These are phyloP conservation scores for Hypericum androsaemum DNA, from an alignment of 345 rosid species.

Conservation along the genomic window DNA sequence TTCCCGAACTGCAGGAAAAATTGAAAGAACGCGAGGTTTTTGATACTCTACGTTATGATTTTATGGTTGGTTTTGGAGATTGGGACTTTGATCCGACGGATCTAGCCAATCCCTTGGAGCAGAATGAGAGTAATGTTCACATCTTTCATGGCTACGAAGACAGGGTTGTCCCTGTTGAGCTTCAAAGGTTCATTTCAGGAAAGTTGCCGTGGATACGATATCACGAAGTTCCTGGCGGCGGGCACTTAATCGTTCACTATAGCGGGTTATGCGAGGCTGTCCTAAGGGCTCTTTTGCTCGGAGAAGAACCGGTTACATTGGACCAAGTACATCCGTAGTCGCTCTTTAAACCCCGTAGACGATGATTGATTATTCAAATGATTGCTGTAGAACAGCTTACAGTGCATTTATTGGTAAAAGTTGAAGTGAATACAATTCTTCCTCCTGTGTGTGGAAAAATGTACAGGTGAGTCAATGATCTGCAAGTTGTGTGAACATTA, in stretches of 20 bases:
- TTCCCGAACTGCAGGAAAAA: slow-evolving; percentile 35
- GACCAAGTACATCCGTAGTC: slow-evolving; percentile 22
- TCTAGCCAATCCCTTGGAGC: slow-evolving; percentile 38
- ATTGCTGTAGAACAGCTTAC: neutral
- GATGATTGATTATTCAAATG: slow-evolving; percentile 17
- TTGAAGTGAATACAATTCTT: slow-evolving; percentile 14
- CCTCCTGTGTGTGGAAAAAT: neutral
- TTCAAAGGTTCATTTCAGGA: slow-evolving; percentile 48
- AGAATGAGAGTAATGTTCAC: slow-evolving; percentile 39
- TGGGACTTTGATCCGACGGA: slow-evolving; percentile 85
- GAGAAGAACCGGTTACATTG: slow-evolving; percentile 46
- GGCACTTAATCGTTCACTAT: slow-evolving; percentile 77
- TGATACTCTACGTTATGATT: slow-evolving; percentile 51
- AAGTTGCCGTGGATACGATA: slow-evolving; percentile 73
- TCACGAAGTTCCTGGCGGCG: slow-evolving; percentile 81
- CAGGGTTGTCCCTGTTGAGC: slow-evolving; percentile 70
- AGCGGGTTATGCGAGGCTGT: slow-evolving; percentile 59
- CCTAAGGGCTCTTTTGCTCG: slow-evolving; percentile 50
- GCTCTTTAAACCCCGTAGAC: slow-evolving; percentile 16
- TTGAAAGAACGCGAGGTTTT: slow-evolving; percentile 42
- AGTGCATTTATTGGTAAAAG: slow-evolving; percentile 13
- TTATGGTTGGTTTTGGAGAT: slow-evolving; percentile 45
- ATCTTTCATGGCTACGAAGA: slow-evolving; percentile 89
- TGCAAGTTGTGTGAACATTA: too few relatives aligned
- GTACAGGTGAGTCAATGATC: too few relatives aligned